Base-by-base conservation (phyloP, 1,139 yeast genomes). In the Lodderomyces orthopsilosis region DNA sequence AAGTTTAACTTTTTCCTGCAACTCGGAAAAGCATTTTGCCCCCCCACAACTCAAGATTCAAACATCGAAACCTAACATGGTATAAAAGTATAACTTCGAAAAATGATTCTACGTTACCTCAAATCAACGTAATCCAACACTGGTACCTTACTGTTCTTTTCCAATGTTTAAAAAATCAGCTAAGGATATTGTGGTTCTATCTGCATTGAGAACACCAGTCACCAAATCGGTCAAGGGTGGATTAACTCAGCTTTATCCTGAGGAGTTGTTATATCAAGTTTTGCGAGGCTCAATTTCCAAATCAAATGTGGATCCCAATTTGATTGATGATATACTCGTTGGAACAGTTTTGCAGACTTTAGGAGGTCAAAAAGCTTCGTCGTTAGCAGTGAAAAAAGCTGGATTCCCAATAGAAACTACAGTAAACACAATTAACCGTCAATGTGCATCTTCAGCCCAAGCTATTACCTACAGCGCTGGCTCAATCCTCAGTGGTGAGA, bases 261-360 rank as follows among this genome's bases (percentile, higher is more conserved):
- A 68, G 42, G 68, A 66, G 44, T 58, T 68, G 13, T 55, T 68
- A 27, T 51, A 62, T 33, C 53, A 56, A 32, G 62, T 64, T 2
- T 53, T 68, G 21, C 53, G 55, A 39, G 70, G 66, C 3, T 53
- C 69, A 1, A 38, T 67, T 7, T 56, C 56, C 9, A 56, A 53
- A 35, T 49, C 66, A 12, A 55, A 56, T 8, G 52, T 67, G 23
- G 63, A 65, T 35, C 57, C 61, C 24, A 48, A 47, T 6, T 49
- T 77, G 51, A 76, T 88, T 47, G 91, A 83, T 51, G 95, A 88
- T 53, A 77, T 87, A 44, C 80, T 82, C 33, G 81, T 85, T 48
- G 95, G 96, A 51, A 86, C 89, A 61, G 95, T 87, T 33, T 72
- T 88, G 57, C 86, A 86, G 66, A 76, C 80, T 35, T 93, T 94